Evolutionary conservation across 2,329 filamentous ascomycete species (phyloP).

Genomic region (Aspergillus sp.): DNA sequence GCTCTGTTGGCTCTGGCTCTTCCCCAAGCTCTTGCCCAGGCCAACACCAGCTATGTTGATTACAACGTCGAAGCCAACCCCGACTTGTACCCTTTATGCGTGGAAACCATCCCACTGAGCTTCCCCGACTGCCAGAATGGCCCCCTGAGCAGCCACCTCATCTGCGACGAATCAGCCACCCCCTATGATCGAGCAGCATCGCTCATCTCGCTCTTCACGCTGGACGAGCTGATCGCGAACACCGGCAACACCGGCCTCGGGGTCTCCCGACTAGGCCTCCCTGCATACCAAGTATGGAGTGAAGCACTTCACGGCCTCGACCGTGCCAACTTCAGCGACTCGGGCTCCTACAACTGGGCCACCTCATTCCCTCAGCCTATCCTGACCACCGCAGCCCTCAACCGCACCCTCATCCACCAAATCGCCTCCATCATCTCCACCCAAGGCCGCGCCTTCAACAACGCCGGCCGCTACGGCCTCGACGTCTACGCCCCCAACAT

Average conservation of each 20-base stretch:
- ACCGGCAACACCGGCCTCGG: conserved; percentile 54
- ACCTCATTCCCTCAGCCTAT: conserved; percentile 69
- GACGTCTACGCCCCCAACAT: conserved; percentile 62
- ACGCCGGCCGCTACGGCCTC: conserved; percentile 51
- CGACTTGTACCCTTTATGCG: conserved; percentile 23
- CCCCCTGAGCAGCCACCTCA: conserved; percentile 51
- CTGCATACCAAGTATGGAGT: conserved; percentile 63
- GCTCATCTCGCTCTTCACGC: conserved; percentile 54
- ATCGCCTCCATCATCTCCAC: conserved; percentile 58
- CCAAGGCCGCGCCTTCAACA: conserved; percentile 67
- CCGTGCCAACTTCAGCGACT: conserved; percentile 57
- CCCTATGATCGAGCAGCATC: conserved; percentile 48
- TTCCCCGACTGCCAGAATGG: conserved; percentile 58
- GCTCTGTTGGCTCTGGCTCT: conserved; percentile 20
- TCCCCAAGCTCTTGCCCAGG: conserved; percentile 27
- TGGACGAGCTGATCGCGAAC: conserved; percentile 59
- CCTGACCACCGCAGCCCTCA: conserved; percentile 63
- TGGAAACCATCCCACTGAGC: conserved; percentile 23
- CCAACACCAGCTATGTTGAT: conserved; percentile 31
- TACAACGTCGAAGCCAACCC: conserved; percentile 31
- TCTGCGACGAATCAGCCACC: conserved; percentile 52
- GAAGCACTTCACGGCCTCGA: conserved; percentile 64
- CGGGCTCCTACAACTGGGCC: conserved; percentile 59
- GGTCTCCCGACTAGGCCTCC: conserved; percentile 58
- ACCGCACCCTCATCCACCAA: conserved; percentile 61